These are phyloP conservation scores for Lentinula boryana DNA, from an alignment of 768 basidiomycete genomes.

Conservation along the genomic window DNA sequence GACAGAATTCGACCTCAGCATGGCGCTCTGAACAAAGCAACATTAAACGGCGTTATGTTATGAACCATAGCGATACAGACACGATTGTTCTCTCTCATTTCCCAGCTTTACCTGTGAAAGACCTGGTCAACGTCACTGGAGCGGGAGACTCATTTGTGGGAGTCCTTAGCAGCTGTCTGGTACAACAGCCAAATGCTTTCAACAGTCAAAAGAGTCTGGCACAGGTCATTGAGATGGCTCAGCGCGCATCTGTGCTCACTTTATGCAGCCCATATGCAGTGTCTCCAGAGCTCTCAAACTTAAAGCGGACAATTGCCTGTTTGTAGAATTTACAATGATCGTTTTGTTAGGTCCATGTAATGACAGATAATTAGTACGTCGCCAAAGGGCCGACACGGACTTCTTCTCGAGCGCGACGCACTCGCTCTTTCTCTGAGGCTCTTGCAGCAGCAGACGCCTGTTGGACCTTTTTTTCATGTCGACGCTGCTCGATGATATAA, in stretches of 20 bases:
- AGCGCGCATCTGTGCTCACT: constrained; percentile 58
- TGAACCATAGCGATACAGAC: constrained; percentile 43
- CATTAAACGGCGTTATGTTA: constrained; percentile 38
- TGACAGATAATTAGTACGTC: background rate
- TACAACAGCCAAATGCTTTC: constrained; percentile 37
- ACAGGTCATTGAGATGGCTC: constrained; percentile 45
- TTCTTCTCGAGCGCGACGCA: constrained; percentile 42
- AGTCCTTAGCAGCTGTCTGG: constrained; percentile 66
- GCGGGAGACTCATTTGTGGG: constrained; percentile 92
- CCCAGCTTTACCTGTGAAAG: constrained; percentile 43
- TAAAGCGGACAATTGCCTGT: background rate
- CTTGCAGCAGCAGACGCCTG: constrained; percentile 27
- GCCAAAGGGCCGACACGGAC: constrained; percentile 58
- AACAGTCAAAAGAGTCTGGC: constrained; percentile 38
- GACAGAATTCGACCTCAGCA: constrained; percentile 28
- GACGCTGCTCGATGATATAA: constrained; percentile 28
- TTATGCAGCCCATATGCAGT: constrained; percentile 56
- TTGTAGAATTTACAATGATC: background rate
- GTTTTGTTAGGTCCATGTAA: background rate
- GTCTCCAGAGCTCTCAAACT: constrained; percentile 51
- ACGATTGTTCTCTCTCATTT: constrained; percentile 69
- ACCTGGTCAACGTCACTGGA: constrained; percentile 74
- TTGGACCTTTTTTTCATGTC: constrained; percentile 50
- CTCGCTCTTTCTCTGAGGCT: constrained; percentile 39
- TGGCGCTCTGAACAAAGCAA: constrained; percentile 52